Evolutionary conservation across 306 rosid genomes (phyloP).

Genomic region (Prunus persica): Prunus_persica_NCBIv2 NC_034013.1:14420501-14421000

Average conservation of each 20-base stretch:
- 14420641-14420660: neutral
- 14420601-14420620: neutral
- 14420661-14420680: neutral
- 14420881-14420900: slow-evolving; percentile 5
- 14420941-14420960: no score
- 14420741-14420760: slow-evolving; percentile 8
- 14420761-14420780: slow-evolving; percentile 19
- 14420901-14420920: neutral
- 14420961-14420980: no score
- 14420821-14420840: neutral
- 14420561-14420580: no score
- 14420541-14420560: neutral
- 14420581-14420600: neutral
- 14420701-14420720: neutral
- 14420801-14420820: neutral
- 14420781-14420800: slow-evolving; percentile 4
- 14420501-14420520: neutral
- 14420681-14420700: neutral
- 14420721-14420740: slow-evolving; percentile 17
- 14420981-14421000: no score
- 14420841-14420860: neutral
- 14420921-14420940: neutral
- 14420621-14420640: neutral
- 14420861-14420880: neutral
- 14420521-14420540: neutral